These are phyloP conservation scores for Madurella fahalii DNA, from an alignment of 2,329 filamentous ascomycete genomes.

Conservation along the genomic window DNA sequence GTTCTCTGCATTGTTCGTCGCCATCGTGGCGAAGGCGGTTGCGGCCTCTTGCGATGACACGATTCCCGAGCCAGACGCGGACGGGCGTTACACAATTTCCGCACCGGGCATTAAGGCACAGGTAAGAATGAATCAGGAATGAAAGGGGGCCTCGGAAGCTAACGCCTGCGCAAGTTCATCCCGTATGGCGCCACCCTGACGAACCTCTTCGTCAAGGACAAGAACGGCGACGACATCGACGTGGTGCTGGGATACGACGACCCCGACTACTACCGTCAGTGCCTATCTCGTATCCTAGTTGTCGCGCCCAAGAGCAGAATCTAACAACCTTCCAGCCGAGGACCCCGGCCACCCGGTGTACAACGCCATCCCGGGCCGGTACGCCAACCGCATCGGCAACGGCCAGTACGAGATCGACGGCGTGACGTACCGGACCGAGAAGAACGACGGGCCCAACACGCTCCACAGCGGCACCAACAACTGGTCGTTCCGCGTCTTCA, in stretches of 20 bases:
- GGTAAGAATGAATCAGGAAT: conserved; percentile 30
- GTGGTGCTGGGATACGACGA: conserved; percentile 63
- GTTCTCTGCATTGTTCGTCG: conserved; percentile 18
- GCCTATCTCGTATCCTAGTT: not conserved
- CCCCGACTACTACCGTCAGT: conserved; percentile 50
- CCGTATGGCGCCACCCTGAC: conserved; percentile 58
- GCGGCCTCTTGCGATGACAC: conserved; percentile 4
- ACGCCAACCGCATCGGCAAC: conserved; percentile 62
- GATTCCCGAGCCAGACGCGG: conserved; percentile 26
- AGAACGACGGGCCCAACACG: conserved; percentile 53
- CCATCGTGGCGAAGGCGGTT: conserved; percentile 19
- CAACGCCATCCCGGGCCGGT: conserved; percentile 59
- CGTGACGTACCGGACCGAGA: conserved; percentile 47
- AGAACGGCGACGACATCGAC: conserved; percentile 57
- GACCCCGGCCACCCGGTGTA: conserved; percentile 55
- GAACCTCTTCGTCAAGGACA: conserved; percentile 61
- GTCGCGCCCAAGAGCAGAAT: not conserved
- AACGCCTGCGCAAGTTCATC: conserved; percentile 39
- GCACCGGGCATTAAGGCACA: conserved; percentile 35
- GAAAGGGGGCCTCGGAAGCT: not conserved
- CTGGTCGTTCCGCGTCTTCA: conserved; percentile 62
- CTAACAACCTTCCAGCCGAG: conserved; percentile 29
- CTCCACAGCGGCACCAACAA: conserved; percentile 57
- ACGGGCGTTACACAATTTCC: conserved; percentile 36
- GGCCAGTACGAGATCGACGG: conserved; percentile 52